These are phyloP conservation scores for Obba rivulosa DNA, from an alignment of 768 basidiomycete genomes.

Conservation along the genomic window DNA sequence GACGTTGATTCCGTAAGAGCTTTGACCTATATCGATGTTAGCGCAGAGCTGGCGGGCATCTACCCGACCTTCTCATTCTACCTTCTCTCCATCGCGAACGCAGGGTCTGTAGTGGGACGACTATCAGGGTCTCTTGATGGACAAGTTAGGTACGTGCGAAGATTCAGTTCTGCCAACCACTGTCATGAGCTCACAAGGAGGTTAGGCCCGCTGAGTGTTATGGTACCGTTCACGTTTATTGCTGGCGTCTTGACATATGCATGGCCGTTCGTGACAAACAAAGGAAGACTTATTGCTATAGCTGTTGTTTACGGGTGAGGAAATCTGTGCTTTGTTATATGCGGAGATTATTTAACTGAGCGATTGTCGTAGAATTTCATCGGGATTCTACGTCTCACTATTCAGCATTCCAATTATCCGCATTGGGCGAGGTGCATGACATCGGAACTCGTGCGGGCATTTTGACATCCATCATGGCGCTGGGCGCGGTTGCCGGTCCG, in stretches of 20 bases:
- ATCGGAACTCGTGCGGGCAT: conserved; percentile 64
- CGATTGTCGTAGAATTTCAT: no score
- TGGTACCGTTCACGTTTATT: conserved; percentile 54
- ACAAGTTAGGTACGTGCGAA: conserved; percentile 49
- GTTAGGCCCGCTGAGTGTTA: conserved; percentile 62
- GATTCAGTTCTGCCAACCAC: neutral
- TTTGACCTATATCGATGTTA: conserved; percentile 63
- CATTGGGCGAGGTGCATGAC: conserved; percentile 54
- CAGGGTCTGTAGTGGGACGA: conserved; percentile 57
- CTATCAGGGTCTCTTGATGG: conserved; percentile 44
- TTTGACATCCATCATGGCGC: conserved; percentile 51
- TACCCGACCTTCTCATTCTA: conserved; percentile 52
- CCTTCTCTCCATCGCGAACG: conserved; percentile 64
- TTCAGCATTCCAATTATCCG: conserved; percentile 52
- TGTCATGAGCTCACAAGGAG: neutral
- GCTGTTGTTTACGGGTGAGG: conserved; percentile 61
- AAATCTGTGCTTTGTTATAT: no score
- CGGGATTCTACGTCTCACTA: conserved; percentile 55
- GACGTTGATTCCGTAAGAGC: conserved; percentile 35
- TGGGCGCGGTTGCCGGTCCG: conserved; percentile 64
- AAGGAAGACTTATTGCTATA: conserved; percentile 44
- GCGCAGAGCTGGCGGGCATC: conserved; percentile 46
- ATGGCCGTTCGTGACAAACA: conserved; percentile 60
- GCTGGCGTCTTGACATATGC: conserved; percentile 56
- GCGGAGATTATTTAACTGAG: no score